phyloP scores from a whole-genome alignment of 2,329 filamentous ascomycete species.

The Nemania sp. region DNA sequence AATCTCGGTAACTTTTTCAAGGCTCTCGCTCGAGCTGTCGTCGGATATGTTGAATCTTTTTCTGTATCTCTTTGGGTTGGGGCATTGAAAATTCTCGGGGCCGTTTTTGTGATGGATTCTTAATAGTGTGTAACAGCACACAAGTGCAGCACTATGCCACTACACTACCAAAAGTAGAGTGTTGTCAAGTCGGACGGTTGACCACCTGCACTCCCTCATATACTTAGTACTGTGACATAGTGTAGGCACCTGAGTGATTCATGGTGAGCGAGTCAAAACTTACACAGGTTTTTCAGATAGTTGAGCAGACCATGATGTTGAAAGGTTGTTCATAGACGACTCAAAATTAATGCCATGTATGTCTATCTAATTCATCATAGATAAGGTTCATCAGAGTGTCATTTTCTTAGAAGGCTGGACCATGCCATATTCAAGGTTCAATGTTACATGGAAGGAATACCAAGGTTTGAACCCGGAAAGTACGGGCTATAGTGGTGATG shows the following conservation, averaged over 20 bases:
- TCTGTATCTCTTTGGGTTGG: background rate
- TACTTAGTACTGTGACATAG: too few relatives aligned
- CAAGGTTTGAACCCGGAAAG: background rate
- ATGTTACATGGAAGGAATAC: background rate
- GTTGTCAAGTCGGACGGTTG: too few relatives aligned
- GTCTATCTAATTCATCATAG: background rate
- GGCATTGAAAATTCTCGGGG: background rate
- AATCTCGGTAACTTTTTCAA: background rate
- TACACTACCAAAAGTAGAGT: too few relatives aligned
- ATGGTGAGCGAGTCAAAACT: background rate
- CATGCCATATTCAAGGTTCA: background rate
- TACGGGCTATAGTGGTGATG: background rate
- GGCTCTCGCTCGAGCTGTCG: background rate
- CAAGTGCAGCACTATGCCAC: too few relatives aligned
- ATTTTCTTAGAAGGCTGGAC: background rate
- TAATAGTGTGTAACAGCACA: too few relatives aligned
- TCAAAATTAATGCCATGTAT: background rate
- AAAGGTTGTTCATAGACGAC: background rate
- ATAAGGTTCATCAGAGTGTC: background rate
- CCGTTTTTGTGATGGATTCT: background rate
- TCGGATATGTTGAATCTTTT: conserved; percentile 1
- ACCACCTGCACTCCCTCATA: too few relatives aligned
- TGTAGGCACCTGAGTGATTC: background rate
- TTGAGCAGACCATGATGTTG: background rate
- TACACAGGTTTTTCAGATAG: background rate